These are phyloP conservation scores for Cotoneaster glaucophyllus DNA, from an alignment of 306 rosid genomes.

Conservation along the genomic window DNA sequence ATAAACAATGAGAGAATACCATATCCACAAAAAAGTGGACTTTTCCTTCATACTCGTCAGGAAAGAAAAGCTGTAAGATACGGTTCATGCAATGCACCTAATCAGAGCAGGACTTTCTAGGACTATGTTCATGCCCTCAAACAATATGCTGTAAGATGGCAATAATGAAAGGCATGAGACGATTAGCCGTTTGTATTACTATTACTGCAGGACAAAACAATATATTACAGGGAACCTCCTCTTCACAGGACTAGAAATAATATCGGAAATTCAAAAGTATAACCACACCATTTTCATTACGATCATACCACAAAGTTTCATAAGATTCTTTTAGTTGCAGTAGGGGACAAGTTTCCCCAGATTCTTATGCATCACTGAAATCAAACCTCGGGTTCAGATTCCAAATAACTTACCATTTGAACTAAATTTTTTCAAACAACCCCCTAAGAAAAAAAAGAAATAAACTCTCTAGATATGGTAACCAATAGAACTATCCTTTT, in stretches of 20 bases:
- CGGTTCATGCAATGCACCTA: neutral
- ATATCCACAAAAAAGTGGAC: slow-evolving; percentile 15
- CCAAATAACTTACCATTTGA: neutral
- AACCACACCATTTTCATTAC: neutral
- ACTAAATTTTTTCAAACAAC: neutral
- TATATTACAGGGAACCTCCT: neutral
- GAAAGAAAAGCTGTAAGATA: neutral
- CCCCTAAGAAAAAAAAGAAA: neutral
- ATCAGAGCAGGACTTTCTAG: neutral
- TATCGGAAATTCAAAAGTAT: neutral
- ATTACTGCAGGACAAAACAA: neutral
- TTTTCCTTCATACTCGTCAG: neutral
- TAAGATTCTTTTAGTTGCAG: neutral
- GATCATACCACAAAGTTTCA: neutral
- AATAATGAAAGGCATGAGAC: neutral
- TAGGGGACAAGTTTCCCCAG: neutral
- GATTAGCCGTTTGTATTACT: neutral
- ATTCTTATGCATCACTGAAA: neutral
- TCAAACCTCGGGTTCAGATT: neutral
- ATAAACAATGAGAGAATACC: neutral
- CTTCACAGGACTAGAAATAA: neutral
- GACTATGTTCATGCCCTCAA: neutral
- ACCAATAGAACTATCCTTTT: too few relatives aligned
- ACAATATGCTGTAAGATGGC: neutral
- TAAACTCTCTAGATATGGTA: too few relatives aligned